Base-by-base conservation (phyloP, 169 alveolate genomes). In the Pseudocohnilembus persalinus region DNA sequence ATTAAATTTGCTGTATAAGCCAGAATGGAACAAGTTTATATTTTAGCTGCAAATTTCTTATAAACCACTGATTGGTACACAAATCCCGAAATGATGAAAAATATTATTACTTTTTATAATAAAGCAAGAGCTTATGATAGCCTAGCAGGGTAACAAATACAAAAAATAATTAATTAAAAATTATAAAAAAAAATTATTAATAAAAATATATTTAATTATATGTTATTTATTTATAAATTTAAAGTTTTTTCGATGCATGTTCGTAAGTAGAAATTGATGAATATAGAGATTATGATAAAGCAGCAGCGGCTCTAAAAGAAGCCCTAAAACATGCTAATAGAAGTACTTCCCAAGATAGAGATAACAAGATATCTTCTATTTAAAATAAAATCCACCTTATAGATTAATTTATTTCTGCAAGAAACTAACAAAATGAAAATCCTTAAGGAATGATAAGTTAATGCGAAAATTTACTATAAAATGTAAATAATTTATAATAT, bases 121-220 rank as follows among this genome's bases (percentile, higher is more conserved):
- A 94, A 95, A 85, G 98, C 98, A 0, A 95, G 95, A 82, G 98
- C 98, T 0, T 93, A 89, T 89, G 97, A 93, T 35, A 88, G 91
- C 75, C 89, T 96, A 28, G 92, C 96, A 16, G 92, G 90, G 68
- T 49, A 49, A 49, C 20, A 11, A 11, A 49, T 49, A 11, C 68
- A 49, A 49, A 4, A 49, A 49, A 49, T 49, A 49, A 49, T 49
- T 49, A 20, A 49, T 20, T 49, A 49, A 4, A 11, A 49, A 49
- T 49, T 11, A 11, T 49, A 20, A 49, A 49, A 49, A 11, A 4
- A 11, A 11, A 49, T 49, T 49, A 49, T 49, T 11, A 49, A n/a
- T n/a, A n/a, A n/a, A n/a, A n/a, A n/a, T n/a, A n/a, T n/a, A n/a
- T n/a, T n/a, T n/a, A n/a, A n/a, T n/a, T n/a, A n/a, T n/a, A n/a